phyloP scores from a whole-genome alignment of 345 rosid species.

The rapeseed (Brassica napus) region Da-Ae NC_063448.1:53406001-53406500 shows the following conservation, averaged over 20 bases:
- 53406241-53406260: not conserved
- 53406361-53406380: conserved; percentile 23
- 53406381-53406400: conserved; percentile 34
- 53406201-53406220: not conserved
- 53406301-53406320: conserved; percentile 22
- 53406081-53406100: conserved; percentile 18
- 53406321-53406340: conserved; percentile 36
- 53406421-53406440: not conserved
- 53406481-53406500: not conserved
- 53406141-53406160: conserved; percentile 38
- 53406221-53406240: not conserved
- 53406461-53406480: not conserved
- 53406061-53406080: not conserved
- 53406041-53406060: not conserved
- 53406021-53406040: not conserved
- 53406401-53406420: not conserved
- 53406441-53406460: not conserved
- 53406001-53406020: not conserved
- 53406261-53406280: not conserved
- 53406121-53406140: not conserved
- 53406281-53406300: not conserved
- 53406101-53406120: conserved; percentile 6
- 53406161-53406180: not conserved
- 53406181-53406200: too few relatives aligned
- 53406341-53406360: not conserved